Evolutionary conservation across 176 grass and related monocot genomes (phyloP).

Genomic region (Oryza officinalis): DNA sequence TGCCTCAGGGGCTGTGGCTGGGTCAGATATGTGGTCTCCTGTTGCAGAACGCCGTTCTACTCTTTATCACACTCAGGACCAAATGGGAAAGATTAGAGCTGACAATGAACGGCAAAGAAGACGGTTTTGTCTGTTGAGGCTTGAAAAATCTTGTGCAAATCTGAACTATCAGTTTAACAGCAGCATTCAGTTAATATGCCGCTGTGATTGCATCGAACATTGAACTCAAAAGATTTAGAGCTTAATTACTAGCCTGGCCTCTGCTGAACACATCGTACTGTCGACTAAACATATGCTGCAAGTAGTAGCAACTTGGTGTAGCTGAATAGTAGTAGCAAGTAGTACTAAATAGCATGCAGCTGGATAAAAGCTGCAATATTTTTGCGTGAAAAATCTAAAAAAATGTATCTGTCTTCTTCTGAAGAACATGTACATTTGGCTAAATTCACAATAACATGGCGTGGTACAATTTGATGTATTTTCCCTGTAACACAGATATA

Average conservation of each 20-base stretch:
- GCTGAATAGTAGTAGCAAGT: slow-evolving; percentile 21
- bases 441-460: no score
- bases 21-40: slow-evolving; percentile 52
- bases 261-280: no score
- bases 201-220: background rate
- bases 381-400: slow-evolving; percentile 3
- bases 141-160: background rate
- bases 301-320: background rate
- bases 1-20: slow-evolving; percentile 54
- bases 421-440: no score
- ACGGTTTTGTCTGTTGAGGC: slow-evolving; percentile 18
- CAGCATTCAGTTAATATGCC: background rate
- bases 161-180: background rate
- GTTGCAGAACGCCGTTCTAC: slow-evolving; percentile 40
- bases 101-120: slow-evolving; percentile 10
- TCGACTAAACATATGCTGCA: no score
- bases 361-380: no score
- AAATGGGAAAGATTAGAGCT: slow-evolving; percentile 48
- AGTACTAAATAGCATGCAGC: no score
- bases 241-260: background rate
- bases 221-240: background rate
- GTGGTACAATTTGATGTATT: no score
- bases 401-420: no score
- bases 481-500: no score
- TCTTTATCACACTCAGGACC: slow-evolving; percentile 44